phyloP scores from a whole-genome alignment of 176 grass and related monocot genomes.

The Lolium multiflorum region DNA sequence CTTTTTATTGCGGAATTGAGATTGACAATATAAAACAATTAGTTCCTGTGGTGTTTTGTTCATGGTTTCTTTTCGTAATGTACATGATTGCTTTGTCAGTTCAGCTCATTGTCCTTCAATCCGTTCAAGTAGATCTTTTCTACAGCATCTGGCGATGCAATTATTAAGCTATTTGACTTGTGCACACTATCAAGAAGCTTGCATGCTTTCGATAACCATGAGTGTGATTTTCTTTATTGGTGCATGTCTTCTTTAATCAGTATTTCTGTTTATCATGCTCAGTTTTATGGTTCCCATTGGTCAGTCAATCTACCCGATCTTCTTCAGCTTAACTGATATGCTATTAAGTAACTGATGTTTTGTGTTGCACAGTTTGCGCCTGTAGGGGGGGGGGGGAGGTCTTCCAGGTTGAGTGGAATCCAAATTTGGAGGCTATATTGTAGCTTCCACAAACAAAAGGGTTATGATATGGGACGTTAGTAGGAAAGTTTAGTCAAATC shows the following conservation, averaged over 20 bases:
- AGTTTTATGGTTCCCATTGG: neutral
- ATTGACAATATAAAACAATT: too few relatives aligned
- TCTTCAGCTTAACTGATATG: conserved; percentile 12
- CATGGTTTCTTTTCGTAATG: too few relatives aligned
- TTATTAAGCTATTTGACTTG: conserved; percentile 82
- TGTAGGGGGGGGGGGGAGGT: conserved; percentile 73
- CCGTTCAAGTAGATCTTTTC: conserved; percentile 75
- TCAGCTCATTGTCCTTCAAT: too few relatives aligned
- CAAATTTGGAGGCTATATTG: conserved; percentile 62
- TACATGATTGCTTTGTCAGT: too few relatives aligned
- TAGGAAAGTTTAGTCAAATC: conserved; percentile 52
- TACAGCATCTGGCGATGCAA: conserved; percentile 82
- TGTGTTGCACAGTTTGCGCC: conserved; percentile 37
- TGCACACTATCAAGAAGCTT: conserved; percentile 66
- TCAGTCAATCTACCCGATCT: neutral
- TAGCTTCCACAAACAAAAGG: conserved; percentile 53
- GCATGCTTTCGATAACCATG: conserved; percentile 39
- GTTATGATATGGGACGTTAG: conserved; percentile 81
- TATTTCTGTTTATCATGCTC: neutral
- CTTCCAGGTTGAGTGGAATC: conserved; percentile 94
- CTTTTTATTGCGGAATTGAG: too few relatives aligned
- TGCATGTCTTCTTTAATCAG: neutral
- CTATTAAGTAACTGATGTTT: neutral
- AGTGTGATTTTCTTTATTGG: conserved; percentile 47
- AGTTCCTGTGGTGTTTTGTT: too few relatives aligned